Base-by-base conservation (phyloP, 176 grass and related monocot genomes). In the Hyparrhenia diplandra region DNA sequence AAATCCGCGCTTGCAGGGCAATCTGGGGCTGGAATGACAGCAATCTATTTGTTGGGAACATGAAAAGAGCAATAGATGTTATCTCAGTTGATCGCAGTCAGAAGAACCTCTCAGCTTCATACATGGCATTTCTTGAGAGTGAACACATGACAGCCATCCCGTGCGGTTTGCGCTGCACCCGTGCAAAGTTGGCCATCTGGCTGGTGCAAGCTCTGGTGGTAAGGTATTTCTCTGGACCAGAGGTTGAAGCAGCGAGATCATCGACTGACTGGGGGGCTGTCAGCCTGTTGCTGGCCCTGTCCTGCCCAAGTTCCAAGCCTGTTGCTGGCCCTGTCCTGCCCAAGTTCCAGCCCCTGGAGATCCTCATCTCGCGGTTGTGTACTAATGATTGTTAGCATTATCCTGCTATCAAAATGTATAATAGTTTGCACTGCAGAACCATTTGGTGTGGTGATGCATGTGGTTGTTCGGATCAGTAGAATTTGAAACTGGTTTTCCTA, bases 1-100 rank as follows among this genome's bases (percentile, higher is more conserved):
- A 34, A 17, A 17, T 64, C n/a, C 5, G 11, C 18, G 66, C 16
- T 84, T 77, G 47, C 88, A 94, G 91, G 80, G 91, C 88, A 57
- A 88, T 94, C 71, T 94, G 91, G 91, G 80, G 91, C 68, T 90
- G 91, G 91, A 89, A 88, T 10, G 76, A 83, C 51, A 73, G 35
- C 4, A 69, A 90, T 39, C 30, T 94, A 2, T 86, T 89, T 66
- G 43, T 90, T 45, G 88, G 91, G 18, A 94, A 90, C 43, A 84
- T 88, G 88, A 83, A 37, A 54, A 83, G 85, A 73, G 91, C 59
- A 47, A 65, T 94, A 62, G 91, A 94, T 64, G 13, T 94, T 42
- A 94, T 90, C 32, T 77, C 85, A 58, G 39, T 82, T 47, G 47
- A 72, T 61, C 30, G 5, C 21, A 57, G 14, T 54, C 71, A 60